Percentiles rank a stretch among this genome's conserved stretches.
These are phyloP conservation scores for Candida suzukii DNA, from an alignment of 805 yeast genomes.

Conservation along the genomic window DNA sequence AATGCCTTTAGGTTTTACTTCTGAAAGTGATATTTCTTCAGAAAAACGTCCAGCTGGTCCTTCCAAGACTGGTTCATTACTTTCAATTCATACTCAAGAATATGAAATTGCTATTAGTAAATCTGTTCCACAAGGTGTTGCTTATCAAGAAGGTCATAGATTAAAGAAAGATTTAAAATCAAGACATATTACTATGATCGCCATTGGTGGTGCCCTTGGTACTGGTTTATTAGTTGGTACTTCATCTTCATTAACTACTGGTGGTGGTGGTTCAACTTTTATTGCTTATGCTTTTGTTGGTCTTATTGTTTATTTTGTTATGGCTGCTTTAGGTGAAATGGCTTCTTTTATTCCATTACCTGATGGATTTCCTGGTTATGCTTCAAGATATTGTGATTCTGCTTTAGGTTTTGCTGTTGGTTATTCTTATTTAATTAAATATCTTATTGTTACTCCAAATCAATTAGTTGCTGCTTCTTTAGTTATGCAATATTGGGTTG, in stretches of 20 bases:
- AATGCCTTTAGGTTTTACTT: not conserved
- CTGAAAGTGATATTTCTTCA: not conserved
- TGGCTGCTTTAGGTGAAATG: constrained; percentile 49
- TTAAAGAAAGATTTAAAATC: constrained; percentile 40
- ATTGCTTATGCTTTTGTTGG: constrained; percentile 68
- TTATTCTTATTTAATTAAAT: constrained; percentile 43
- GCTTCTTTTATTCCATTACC: constrained; percentile 49
- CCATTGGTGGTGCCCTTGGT: constrained; percentile 81
- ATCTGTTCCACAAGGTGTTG: constrained; percentile 35
- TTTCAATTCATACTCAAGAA: constrained; percentile 32
- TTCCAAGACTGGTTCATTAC: constrained; percentile 6
- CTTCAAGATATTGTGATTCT: constrained; percentile 44
- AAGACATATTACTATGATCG: constrained; percentile 51
- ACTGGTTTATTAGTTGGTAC: constrained; percentile 78
- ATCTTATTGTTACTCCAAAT: constrained; percentile 47
- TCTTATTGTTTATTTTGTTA: constrained; percentile 59
- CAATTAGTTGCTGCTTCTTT: constrained; percentile 52
- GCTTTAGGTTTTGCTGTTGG: constrained; percentile 55
- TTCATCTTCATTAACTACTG: constrained; percentile 58
- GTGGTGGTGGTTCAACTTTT: constrained; percentile 62
- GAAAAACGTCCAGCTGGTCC: not conserved
- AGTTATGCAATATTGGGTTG: constrained; percentile 48
- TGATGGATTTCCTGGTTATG: constrained; percentile 50
- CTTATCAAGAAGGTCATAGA: constrained; percentile 31
- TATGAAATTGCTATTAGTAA: constrained; percentile 38